phyloP scores from a whole-genome alignment of 208 protist genomes.

The Leptomonas seymouri region DNA sequence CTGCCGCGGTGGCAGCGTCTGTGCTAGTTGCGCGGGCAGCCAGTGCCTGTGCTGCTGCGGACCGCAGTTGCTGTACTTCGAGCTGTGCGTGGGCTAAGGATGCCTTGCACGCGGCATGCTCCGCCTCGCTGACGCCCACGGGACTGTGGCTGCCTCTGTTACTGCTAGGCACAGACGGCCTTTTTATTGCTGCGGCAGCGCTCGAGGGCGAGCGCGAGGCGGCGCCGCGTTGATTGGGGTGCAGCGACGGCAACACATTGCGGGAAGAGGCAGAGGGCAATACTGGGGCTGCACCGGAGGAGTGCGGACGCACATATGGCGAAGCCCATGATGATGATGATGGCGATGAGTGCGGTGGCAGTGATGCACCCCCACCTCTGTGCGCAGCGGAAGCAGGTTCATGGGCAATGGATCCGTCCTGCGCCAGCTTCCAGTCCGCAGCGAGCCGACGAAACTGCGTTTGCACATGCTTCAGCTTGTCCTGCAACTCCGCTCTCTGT shows the following conservation, averaged over 20 bases:
- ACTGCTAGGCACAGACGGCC: neutral
- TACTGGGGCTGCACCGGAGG: neutral
- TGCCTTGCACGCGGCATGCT: constrained; percentile 43
- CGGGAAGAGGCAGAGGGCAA: neutral
- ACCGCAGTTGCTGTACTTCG: constrained; percentile 50
- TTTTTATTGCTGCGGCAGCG: neutral
- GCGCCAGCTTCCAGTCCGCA: constrained; percentile 46
- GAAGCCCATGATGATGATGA: neutral
- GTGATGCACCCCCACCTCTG: neutral
- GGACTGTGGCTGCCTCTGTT: neutral
- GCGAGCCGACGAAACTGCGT: constrained; percentile 78
- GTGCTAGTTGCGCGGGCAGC: neutral
- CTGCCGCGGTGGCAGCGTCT: neutral
- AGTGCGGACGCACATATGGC: neutral
- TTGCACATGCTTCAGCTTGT: constrained; percentile 69
- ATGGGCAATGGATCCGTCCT: neutral
- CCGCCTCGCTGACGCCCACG: constrained; percentile 13
- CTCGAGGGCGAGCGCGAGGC: neutral
- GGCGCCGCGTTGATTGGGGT: constrained; percentile 2
- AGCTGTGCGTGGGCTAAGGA: constrained; percentile 46
- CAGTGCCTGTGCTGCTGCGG: constrained; percentile 5
- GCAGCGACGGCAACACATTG: constrained; percentile 11
- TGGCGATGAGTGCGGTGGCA: neutral
- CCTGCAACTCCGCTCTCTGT: constrained; percentile 52
- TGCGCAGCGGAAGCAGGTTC: too few species aligned